These are phyloP conservation scores for Bryoerythrophyllum caledonicum DNA, from an alignment of 225 moss, liverwort and hornwort genomes.

Conservation along the genomic window DNA sequence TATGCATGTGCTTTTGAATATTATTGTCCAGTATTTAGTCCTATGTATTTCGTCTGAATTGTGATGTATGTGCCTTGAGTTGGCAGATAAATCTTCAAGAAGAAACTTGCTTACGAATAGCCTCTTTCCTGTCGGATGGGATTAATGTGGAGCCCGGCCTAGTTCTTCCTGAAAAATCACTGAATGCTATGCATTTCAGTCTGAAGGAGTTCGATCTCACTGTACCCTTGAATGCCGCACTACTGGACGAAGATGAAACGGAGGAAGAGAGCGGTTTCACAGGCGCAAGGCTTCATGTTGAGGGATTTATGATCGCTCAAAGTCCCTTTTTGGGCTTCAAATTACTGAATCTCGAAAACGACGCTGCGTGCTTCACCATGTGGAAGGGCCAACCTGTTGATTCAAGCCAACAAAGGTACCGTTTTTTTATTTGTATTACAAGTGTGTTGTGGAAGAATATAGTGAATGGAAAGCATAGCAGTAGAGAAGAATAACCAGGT, in stretches of 20 bases:
- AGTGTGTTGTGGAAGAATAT: background rate
- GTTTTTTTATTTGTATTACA: conserved; percentile 2
- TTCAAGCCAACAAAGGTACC: conserved; percentile 85
- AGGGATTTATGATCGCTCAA: conserved; percentile 92
- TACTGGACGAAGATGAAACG: conserved; percentile 52
- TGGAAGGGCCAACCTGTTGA: conserved; percentile 99
- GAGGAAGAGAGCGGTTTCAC: conserved; percentile 68
- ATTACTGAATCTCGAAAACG: conserved; percentile 83
- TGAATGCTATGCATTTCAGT: conserved; percentile 90
- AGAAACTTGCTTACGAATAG: conserved; percentile 88
- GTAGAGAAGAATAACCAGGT: conserved; percentile 1
- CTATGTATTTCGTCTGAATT: conserved; percentile 15
- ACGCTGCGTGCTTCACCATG: conserved; percentile 89
- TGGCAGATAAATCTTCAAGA: conserved; percentile 94
- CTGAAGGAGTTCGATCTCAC: conserved; percentile 94
- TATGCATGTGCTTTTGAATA: background rate
- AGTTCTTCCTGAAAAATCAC: conserved; percentile 84
- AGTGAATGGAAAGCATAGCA: background rate
- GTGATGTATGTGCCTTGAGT: conserved; percentile 19
- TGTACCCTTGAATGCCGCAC: conserved; percentile 55
- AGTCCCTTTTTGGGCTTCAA: conserved; percentile 87
- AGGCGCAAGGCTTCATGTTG: conserved; percentile 95
- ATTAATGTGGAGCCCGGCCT: conserved; percentile 87
- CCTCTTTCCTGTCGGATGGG: conserved; percentile 96
- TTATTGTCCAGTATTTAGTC: background rate